These are phyloP conservation scores for Fragaria vesca DNA, from an alignment of 306 rosid genomes.

Conservation along the genomic window DNA sequence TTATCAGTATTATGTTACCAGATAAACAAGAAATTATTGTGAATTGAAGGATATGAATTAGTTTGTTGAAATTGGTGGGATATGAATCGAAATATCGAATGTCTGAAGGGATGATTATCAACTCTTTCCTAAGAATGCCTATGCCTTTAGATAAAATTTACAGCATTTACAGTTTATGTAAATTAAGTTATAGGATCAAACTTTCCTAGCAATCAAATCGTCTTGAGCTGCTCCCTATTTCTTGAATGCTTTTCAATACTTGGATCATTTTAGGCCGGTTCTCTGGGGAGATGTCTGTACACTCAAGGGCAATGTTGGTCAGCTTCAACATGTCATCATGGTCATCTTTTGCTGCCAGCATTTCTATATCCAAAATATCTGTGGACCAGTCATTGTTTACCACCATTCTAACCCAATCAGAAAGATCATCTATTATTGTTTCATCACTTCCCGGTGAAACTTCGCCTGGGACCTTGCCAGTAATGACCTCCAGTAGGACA, in stretches of 20 bases:
- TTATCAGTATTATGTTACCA: too few relatives aligned
- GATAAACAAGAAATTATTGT: too few relatives aligned
- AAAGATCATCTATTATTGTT: constrained; percentile 43
- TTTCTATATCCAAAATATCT: constrained; percentile 63
- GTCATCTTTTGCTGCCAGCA: constrained; percentile 52
- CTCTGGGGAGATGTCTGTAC: constrained; percentile 53
- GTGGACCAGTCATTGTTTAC: constrained; percentile 76
- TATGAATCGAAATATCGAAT: background rate
- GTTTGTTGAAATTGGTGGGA: background rate
- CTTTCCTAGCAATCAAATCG: background rate
- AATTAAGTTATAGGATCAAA: background rate
- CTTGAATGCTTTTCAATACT: constrained; percentile 47
- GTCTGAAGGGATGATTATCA: background rate
- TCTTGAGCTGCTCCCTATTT: background rate
- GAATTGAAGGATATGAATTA: background rate
- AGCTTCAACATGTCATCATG: constrained; percentile 63
- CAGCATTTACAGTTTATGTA: background rate
- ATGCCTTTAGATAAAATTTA: background rate
- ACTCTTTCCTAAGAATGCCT: background rate
- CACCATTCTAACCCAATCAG: constrained; percentile 66
- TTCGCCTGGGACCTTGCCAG: constrained; percentile 67
- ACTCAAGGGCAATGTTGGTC: constrained; percentile 62
- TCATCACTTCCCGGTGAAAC: constrained; percentile 33
- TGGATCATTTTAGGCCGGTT: constrained; percentile 57
- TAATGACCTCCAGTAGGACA: constrained; percentile 62